Conservation (phyloP, 257 asterid genomes). For the Marsdenia floribunda region DNA sequence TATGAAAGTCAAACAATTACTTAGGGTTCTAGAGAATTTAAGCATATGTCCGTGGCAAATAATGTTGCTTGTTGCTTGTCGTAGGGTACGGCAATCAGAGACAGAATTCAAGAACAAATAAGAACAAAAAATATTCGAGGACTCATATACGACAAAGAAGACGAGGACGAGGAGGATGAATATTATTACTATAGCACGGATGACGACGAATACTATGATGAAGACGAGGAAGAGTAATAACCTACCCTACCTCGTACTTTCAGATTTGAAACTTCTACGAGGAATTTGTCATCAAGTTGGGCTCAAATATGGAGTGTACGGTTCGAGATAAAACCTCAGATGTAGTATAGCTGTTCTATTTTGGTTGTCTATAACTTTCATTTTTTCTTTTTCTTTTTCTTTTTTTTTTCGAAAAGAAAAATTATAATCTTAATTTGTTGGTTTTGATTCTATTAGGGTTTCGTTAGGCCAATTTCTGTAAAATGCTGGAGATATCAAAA, state of each 20-base stretch:
- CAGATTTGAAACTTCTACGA: neutral
- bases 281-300: neutral
- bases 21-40: neutral
- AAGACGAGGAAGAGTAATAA: constrained; percentile 23
- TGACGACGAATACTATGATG: constrained; percentile 27
- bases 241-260: neutral
- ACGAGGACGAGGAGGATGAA: constrained; percentile 22
- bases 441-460: neutral
- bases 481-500: neutral
- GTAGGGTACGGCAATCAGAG: constrained; percentile 54
- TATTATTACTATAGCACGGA: constrained; percentile 13
- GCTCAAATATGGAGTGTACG: neutral
- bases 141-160: constrained; percentile 33
- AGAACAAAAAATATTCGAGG: constrained; percentile 35
- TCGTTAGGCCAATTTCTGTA: neutral
- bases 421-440: neutral
- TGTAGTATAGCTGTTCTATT: neutral
- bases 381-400: neutral
- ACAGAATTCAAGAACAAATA: constrained; percentile 49
- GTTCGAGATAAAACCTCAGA: neutral
- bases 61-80: constrained; percentile 5
- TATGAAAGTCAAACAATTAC: neutral
- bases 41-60: neutral
- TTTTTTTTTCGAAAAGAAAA: neutral
- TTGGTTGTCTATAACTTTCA: neutral